A percentile compares a stretch with the other conserved stretches of the same genome.
These are phyloP conservation scores for Dipodascus geniculatus DNA, from an alignment of 805 yeast species.

Conservation along the genomic window DNA sequence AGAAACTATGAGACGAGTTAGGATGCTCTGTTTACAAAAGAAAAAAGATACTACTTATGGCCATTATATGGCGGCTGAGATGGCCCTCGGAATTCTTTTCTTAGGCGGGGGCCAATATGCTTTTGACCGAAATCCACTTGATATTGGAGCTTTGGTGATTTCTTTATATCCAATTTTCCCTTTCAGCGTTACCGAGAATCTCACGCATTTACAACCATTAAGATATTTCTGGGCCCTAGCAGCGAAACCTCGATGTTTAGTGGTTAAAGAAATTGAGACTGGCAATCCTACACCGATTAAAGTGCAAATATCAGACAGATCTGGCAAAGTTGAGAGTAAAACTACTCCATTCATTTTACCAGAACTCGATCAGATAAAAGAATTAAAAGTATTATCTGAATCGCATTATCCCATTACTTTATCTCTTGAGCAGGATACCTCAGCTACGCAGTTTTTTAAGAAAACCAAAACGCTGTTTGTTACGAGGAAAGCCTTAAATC, in stretches of 20 bases:
- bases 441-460: constrained; percentile 2
- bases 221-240: constrained; percentile 87
- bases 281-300: constrained; percentile 41
- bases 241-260: constrained; percentile 70
- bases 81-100: constrained; percentile 79
- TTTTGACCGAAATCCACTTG: constrained; percentile 46
- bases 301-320: constrained; percentile 29
- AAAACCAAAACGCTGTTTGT: constrained; percentile 21
- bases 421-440: constrained; percentile 32
- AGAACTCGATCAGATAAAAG: constrained; percentile 35
- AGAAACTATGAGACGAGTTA: constrained; percentile 57
- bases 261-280: constrained; percentile 57
- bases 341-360: constrained; percentile 65
- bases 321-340: constrained; percentile 28
- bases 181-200: constrained; percentile 26
- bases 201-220: constrained; percentile 69
- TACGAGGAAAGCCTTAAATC: constrained; percentile 29
- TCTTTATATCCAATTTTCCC: constrained; percentile 73
- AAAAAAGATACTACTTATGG: constrained; percentile 40
- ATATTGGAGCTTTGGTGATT: constrained; percentile 57
- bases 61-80: constrained; percentile 61
- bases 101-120: constrained; percentile 91
- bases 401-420: constrained; percentile 35
- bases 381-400: constrained; percentile 24
- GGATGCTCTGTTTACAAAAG: constrained; percentile 51